phyloP scores from a whole-genome alignment of 306 rosid species.

The Prunus fruticosa region DNA sequence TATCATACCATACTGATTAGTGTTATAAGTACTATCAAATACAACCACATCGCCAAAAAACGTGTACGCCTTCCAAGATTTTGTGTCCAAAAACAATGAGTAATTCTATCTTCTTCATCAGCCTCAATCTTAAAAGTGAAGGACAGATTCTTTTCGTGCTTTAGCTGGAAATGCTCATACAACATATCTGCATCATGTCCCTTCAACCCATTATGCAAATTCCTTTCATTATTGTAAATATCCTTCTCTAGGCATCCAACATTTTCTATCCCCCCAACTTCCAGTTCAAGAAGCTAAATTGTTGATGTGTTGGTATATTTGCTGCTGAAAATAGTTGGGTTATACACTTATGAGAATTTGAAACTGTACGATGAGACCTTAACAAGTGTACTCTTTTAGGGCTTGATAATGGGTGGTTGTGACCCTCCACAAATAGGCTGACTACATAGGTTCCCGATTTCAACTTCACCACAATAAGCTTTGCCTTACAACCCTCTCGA shows the following conservation, averaged over 20 bases:
- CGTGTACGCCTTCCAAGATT: neutral
- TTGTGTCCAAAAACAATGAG: neutral
- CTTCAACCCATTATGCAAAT: neutral
- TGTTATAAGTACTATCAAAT: no score
- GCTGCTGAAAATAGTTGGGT: no score
- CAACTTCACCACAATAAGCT: neutral
- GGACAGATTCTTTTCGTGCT: neutral
- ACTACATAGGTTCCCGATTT: neutral
- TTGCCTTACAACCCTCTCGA: neutral
- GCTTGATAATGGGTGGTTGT: neutral
- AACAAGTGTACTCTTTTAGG: neutral
- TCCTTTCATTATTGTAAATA: neutral
- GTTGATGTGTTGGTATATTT: neutral
- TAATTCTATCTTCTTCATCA: neutral
- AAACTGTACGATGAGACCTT: neutral
- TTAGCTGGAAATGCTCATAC: neutral
- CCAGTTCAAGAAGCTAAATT: neutral
- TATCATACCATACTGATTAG: no score
- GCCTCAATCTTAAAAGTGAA: neutral
- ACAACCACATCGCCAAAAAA: neutral
- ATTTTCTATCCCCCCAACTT: neutral
- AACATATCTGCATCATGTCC: neutral
- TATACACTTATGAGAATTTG: neutral
- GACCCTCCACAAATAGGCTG: neutral
- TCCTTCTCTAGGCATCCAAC: neutral